Percentiles rank a stretch among this genome's conserved stretches.
Evolutionary conservation across 176 grass and related monocot genomes (phyloP).

Genomic region (Pontederia paniculata): DNA sequence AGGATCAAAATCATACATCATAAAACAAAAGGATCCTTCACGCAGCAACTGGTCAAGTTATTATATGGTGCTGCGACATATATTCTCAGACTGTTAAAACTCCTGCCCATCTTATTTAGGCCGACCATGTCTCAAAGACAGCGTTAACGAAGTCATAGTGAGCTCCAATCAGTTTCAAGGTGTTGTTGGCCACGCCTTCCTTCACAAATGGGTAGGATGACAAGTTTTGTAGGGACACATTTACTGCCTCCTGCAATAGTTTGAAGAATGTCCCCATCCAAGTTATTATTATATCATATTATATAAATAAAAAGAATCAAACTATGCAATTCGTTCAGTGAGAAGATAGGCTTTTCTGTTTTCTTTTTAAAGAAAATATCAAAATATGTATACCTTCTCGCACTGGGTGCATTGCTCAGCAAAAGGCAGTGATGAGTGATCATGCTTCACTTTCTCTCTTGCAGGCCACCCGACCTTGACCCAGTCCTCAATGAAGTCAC

Average conservation of each 20-base stretch:
- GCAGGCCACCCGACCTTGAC: constrained; percentile 44
- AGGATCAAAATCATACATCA: too few relatives aligned
- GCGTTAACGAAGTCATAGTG: constrained; percentile 13
- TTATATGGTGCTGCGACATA: too few relatives aligned
- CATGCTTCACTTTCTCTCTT: constrained; percentile 42
- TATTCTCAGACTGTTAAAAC: too few relatives aligned
- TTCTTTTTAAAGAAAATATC: too few relatives aligned
- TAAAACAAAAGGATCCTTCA: too few relatives aligned
- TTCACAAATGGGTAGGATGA: constrained; percentile 9
- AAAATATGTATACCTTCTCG: constrained; percentile 42
- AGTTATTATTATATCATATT: too few relatives aligned
- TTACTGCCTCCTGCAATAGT: constrained; percentile 7
- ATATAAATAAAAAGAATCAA: too few relatives aligned
- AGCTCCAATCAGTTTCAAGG: neutral
- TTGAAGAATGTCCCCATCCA: too few relatives aligned
- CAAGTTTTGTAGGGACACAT: constrained; percentile 11
- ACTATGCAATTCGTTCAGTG: too few relatives aligned
- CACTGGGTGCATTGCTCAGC: constrained; percentile 41
- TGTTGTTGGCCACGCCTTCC: neutral
- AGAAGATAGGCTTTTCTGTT: too few relatives aligned
- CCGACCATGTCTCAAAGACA: constrained; percentile 1
- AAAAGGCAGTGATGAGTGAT: constrained; percentile 26
- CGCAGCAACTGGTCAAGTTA: too few relatives aligned
- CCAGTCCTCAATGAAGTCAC: constrained; percentile 61
- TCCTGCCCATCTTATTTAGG: neutral